These are phyloP conservation scores for Penicillium angulare DNA, from an alignment of 495 filamentous ascomycete species.

Conservation along the genomic window DNA sequence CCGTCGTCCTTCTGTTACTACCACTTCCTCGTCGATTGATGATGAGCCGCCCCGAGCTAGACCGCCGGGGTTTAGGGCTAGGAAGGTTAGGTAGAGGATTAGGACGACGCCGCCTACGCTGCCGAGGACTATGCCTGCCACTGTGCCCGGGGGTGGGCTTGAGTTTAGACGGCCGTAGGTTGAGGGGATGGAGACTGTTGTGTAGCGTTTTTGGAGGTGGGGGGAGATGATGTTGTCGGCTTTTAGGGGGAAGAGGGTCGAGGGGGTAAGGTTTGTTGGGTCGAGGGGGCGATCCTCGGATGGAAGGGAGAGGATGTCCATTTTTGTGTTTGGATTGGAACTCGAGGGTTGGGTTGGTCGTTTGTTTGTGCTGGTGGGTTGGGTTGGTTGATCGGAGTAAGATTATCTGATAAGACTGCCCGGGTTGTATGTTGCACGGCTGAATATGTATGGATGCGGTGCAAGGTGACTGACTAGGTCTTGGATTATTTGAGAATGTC, in stretches of 20 bases:
- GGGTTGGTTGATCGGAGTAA: not conserved
- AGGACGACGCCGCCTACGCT: constrained; percentile 80
- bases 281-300: constrained; percentile 5
- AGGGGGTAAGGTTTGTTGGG: not conserved
- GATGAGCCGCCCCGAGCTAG: constrained; percentile 20
- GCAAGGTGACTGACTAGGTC: not conserved
- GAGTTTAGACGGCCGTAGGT: constrained; percentile 61
- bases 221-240: constrained; percentile 7
- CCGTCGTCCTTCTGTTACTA: constrained; percentile 24
- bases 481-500: not conserved
- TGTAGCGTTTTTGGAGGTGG: constrained; percentile 24
- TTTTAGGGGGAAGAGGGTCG: not conserved
- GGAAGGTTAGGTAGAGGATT: constrained; percentile 71
- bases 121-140: constrained; percentile 84
- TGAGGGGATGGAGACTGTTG: constrained; percentile 58
- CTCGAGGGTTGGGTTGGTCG: not conserved
- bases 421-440: not conserved
- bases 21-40: constrained; percentile 29
- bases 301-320: constrained; percentile 8
- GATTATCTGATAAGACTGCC: constrained; percentile 5
- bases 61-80: constrained; percentile 53
- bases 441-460: too few relatives aligned
- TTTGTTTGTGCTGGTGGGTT: not conserved
- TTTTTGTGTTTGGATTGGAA: too few relatives aligned
- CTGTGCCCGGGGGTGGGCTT: constrained; percentile 64